phyloP scores from a whole-genome alignment of 345 rosid genomes.

The Sapria himalayana region DNA sequence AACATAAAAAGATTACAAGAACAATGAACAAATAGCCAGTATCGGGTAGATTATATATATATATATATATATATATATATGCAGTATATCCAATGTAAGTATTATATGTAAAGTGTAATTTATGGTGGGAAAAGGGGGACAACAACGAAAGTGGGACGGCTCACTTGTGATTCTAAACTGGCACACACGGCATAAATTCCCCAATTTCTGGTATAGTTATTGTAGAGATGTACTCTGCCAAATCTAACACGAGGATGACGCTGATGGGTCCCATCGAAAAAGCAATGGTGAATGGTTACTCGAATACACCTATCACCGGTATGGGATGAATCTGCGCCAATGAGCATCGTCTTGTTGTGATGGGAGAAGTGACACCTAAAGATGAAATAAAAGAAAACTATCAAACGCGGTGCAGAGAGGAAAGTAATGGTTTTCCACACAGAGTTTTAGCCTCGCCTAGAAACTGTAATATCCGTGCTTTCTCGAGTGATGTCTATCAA shows the following conservation, averaged over 20 bases:
- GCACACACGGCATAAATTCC: slow-evolving; percentile 86
- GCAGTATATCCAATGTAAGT: no score
- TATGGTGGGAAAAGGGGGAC: not conserved
- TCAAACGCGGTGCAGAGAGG: not conserved
- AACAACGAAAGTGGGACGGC: not conserved
- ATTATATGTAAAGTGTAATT: no score
- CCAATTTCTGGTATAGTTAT: slow-evolving; percentile 82
- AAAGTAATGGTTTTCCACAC: not conserved
- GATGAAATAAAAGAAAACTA: slow-evolving; percentile 4
- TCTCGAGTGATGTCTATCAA: slow-evolving; percentile 83
- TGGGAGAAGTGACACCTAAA: slow-evolving; percentile 64
- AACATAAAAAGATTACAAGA: no score
- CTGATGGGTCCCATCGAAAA: slow-evolving; percentile 73
- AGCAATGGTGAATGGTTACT: slow-evolving; percentile 90
- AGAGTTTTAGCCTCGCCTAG: slow-evolving; percentile 27
- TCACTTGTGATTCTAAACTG: slow-evolving; percentile 82
- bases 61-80: no score
- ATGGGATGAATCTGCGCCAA: slow-evolving; percentile 74
- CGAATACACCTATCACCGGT: slow-evolving; percentile 57
- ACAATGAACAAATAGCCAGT: no score
- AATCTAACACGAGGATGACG: slow-evolving; percentile 89
- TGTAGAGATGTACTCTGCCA: slow-evolving; percentile 67
- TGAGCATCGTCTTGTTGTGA: slow-evolving; percentile 77
- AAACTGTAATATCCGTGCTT: slow-evolving; percentile 81
- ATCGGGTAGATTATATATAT: no score